A percentile compares a stretch with the other conserved stretches of the same genome.
Evolutionary conservation across 192 early-diverging fungal species (phyloP).

Genomic region (Coemansia sp.): DNA sequence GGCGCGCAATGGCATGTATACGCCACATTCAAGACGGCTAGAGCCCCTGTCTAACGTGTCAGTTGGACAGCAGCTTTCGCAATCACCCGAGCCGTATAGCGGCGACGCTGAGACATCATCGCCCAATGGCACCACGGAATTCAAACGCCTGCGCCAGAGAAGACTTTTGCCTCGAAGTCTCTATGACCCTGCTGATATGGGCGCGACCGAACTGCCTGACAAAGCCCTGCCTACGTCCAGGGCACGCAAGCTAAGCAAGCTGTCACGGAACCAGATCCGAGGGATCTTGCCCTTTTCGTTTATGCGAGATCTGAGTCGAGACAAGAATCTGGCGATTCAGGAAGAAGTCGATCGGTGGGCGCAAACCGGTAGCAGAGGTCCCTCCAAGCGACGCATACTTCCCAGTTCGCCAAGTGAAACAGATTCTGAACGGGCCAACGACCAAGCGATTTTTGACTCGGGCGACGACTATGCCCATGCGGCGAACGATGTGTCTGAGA

Average conservation of each 20-base stretch:
- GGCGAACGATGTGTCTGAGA: constrained; percentile 4
- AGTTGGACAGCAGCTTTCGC: background rate
- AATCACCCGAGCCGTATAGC: background rate
- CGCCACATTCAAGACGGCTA: background rate
- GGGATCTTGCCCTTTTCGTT: constrained; percentile 53
- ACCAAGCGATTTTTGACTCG: background rate
- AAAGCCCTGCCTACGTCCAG: constrained; percentile 21
- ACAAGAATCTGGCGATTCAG: constrained; percentile 17
- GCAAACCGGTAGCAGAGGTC: background rate
- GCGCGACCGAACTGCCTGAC: background rate
- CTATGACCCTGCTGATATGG: background rate
- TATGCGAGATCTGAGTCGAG: constrained; percentile 35
- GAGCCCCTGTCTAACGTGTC: background rate
- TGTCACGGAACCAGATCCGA: constrained; percentile 45
- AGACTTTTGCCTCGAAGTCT: constrained; percentile 6
- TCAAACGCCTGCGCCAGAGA: background rate
- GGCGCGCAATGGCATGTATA: background rate
- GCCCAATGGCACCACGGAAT: background rate
- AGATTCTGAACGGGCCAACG: background rate
- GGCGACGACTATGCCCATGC: background rate
- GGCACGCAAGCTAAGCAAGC: constrained; percentile 16
- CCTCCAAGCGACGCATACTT: constrained; percentile 8
- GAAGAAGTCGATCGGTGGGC: constrained; percentile 20
- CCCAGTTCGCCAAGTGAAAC: constrained; percentile 28
- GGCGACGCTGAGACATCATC: background rate